These are phyloP conservation scores for Schoenoplectus triqueter DNA, from an alignment of 202 grass and related monocot genomes.

Conservation along the genomic window DNA sequence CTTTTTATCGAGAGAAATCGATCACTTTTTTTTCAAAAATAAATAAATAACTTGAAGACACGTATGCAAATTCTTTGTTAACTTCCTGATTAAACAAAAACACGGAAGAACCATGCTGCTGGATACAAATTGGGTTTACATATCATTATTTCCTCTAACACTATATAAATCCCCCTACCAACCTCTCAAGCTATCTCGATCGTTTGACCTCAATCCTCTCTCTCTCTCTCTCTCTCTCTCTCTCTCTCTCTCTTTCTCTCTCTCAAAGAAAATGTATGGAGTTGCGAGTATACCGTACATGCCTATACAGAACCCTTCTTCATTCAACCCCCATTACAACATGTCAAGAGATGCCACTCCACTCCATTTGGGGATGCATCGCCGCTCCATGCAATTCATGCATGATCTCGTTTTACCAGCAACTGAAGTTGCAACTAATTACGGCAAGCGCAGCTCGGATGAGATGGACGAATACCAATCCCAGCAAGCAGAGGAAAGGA, in stretches of 20 bases:
- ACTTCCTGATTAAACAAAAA: constrained; percentile 13
- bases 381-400: constrained; percentile 33
- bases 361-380: constrained; percentile 51
- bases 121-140: neutral
- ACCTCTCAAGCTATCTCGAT: constrained; percentile 29
- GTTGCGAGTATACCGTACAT: constrained; percentile 73
- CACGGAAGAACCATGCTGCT: too few relatives aligned
- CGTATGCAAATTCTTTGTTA: constrained; percentile 21
- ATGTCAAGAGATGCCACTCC: constrained; percentile 50
- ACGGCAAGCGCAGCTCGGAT: constrained; percentile 50
- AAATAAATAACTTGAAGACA: neutral
- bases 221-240: constrained; percentile 6
- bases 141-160: constrained; percentile 35
- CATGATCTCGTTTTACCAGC: constrained; percentile 33
- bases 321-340: constrained; percentile 72
- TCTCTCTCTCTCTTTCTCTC: neutral
- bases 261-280: constrained; percentile 59
- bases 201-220: neutral
- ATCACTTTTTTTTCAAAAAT: too few relatives aligned
- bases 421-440: constrained; percentile 32
- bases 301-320: constrained; percentile 47
- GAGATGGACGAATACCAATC: constrained; percentile 67
- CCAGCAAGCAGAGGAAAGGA: constrained; percentile 72
- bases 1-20: too few relatives aligned
- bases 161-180: constrained; percentile 69